Conservation (phyloP, 345 rosid genomes). For the Salix suchowensis region DNA sequence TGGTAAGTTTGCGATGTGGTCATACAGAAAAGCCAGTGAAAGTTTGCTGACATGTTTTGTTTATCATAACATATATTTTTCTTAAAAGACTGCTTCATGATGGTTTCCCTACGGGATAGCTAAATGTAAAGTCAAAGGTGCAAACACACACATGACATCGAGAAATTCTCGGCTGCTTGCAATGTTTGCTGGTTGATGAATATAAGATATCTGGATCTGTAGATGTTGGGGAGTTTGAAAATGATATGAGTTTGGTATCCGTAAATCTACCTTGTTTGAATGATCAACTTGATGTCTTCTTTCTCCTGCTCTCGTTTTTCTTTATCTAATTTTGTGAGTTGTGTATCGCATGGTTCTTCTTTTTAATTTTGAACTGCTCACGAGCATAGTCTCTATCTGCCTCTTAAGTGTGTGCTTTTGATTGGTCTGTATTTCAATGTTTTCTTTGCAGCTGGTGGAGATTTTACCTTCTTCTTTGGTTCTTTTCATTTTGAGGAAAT, state of each 20-base stretch:
- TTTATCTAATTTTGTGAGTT: not conserved
- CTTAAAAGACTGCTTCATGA: not conserved
- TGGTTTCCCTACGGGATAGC: not conserved
- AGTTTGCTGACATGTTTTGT: not conserved
- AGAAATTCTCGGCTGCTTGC: not conserved
- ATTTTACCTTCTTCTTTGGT: constrained; percentile 80
- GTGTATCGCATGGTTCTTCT: not conserved
- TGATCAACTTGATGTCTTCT: no score
- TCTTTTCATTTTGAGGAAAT: constrained; percentile 83
- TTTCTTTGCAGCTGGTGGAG: constrained; percentile 68
- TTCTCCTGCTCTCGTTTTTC: not conserved
- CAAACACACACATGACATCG: not conserved
- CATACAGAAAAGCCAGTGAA: not conserved
- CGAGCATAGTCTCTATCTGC: not conserved
- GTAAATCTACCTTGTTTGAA: not conserved
- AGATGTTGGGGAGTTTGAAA: not conserved
- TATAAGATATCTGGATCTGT: not conserved
- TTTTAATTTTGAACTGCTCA: not conserved
- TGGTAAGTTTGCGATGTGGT: constrained; percentile 44
- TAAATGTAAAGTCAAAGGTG: not conserved
- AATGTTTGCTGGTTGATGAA: not conserved
- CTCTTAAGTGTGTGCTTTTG: not conserved
- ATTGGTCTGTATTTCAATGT: not conserved
- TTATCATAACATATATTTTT: not conserved
- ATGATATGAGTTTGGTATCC: not conserved